Percentiles rank a stretch among this genome's conserved stretches.
Evolutionary conservation across 2,329 filamentous ascomycete genomes (phyloP).

Genomic region (Arthrobotrys conoides): DNA sequence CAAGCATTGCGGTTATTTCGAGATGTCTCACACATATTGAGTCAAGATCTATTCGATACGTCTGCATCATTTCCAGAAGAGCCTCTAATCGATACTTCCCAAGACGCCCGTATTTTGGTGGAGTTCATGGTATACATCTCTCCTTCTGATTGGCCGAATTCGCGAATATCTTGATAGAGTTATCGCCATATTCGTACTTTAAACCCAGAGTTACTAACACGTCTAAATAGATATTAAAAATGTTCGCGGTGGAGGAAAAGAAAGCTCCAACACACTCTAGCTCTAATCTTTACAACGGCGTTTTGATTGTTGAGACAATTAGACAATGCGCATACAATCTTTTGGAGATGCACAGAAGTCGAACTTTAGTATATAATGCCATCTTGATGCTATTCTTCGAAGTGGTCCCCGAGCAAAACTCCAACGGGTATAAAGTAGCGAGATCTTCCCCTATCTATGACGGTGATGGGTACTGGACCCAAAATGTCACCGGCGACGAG

Average conservation of each 20-base stretch:
- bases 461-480: background rate
- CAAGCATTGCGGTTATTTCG: background rate
- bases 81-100: background rate
- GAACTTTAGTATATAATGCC: background rate
- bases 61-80: background rate
- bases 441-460: slow-evolving; percentile 4
- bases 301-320: background rate
- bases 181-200: too few relatives aligned
- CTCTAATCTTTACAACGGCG: background rate
- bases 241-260: background rate
- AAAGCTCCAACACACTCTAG: background rate
- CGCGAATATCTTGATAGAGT: too few relatives aligned
- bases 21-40: background rate
- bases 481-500: background rate
- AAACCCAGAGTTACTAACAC: background rate
- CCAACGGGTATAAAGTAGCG: background rate
- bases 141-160: too few relatives aligned
- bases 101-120: background rate
- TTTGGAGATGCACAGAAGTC: background rate
- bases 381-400: background rate
- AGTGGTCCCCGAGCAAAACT: background rate
- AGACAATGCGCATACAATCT: background rate
- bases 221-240: background rate
- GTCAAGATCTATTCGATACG: background rate
- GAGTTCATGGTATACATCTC: background rate